phyloP scores from a whole-genome alignment of 768 basidiomycete genomes.

The Leccinum boreale region DNA sequence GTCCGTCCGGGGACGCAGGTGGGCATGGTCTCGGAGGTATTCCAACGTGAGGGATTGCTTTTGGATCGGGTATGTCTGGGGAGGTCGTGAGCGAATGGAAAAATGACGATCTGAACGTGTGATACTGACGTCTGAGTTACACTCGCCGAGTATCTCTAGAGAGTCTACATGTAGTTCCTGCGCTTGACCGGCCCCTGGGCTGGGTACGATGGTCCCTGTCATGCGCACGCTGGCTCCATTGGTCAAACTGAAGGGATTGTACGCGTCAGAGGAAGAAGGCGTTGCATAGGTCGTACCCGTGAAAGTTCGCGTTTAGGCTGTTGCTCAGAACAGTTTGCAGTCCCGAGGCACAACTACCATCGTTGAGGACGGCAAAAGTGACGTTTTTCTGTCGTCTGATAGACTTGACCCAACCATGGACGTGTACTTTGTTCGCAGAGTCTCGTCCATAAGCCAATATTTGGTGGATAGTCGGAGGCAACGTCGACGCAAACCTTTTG shows the following conservation, averaged over 20 bases:
- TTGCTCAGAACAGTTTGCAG: conserved; percentile 74
- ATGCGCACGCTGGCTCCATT: conserved; percentile 57
- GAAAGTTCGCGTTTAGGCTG: conserved; percentile 12
- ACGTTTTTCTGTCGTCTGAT: conserved; percentile 84
- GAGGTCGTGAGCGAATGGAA: conserved; percentile 4
- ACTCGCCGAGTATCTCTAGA: conserved; percentile 51
- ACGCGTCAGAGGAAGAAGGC: conserved; percentile 1
- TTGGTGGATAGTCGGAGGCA: conserved; percentile 36
- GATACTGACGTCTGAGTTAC: conserved; percentile 50
- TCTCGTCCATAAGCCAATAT: conserved; percentile 27
- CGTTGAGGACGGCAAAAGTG: conserved; percentile 79
- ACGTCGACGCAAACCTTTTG: conserved; percentile 29
- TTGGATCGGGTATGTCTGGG: conserved; percentile 84
- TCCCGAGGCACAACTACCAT: conserved; percentile 70
- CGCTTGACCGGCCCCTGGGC: conserved; percentile 49
- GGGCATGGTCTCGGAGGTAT: conserved; percentile 80
- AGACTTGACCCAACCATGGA: conserved; percentile 86
- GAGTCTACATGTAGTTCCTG: conserved; percentile 50
- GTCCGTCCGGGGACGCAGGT: conserved; percentile 82
- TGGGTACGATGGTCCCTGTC: conserved; percentile 42
- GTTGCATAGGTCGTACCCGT: conserved; percentile 10
- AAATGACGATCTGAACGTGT: neutral
- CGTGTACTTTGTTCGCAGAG: conserved; percentile 26
- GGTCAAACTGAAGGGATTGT: conserved; percentile 36
- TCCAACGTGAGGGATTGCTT: conserved; percentile 79